Conservation (phyloP, 495 filamentous ascomycete genomes). For the Cairneyella variabilis region DNA sequence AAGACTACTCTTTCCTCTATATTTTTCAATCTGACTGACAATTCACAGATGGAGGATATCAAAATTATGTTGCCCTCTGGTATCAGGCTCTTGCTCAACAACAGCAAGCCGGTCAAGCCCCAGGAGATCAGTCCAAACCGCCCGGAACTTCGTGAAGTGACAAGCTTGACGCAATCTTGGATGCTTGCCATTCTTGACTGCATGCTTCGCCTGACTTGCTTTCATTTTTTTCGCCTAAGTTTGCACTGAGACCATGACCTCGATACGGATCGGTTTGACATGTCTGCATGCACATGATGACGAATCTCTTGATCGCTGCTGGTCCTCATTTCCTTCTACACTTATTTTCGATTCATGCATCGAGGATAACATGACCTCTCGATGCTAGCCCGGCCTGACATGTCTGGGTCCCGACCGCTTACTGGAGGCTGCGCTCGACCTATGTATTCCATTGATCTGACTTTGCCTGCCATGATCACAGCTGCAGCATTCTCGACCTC, state of each 20-base stretch:
- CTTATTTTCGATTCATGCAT: constrained; percentile 7
- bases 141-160: constrained; percentile 29
- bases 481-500: constrained; percentile 7
- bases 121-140: constrained; percentile 25
- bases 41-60: constrained; percentile 56
- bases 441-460: constrained; percentile 18
- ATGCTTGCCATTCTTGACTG: constrained; percentile 19
- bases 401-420: constrained; percentile 5
- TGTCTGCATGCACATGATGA: constrained; percentile 22
- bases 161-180: constrained; percentile 14
- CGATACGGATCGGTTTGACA: constrained; percentile 21
- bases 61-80: constrained; percentile 61
- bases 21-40: constrained; percentile 12
- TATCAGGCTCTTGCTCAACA: constrained; percentile 52
- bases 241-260: constrained; percentile 28
- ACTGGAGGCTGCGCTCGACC: background rate
- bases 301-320: constrained; percentile 6
- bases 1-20: constrained; percentile 18
- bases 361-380: background rate
- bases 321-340: constrained; percentile 18
- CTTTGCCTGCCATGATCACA: constrained; percentile 22
- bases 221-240: constrained; percentile 19
- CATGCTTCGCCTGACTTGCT: constrained; percentile 28
- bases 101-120: constrained; percentile 28
- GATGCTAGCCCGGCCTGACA: constrained; percentile 12